phyloP scores from a whole-genome alignment of 208 protist species.

The Naegleria fowleri region DNA sequence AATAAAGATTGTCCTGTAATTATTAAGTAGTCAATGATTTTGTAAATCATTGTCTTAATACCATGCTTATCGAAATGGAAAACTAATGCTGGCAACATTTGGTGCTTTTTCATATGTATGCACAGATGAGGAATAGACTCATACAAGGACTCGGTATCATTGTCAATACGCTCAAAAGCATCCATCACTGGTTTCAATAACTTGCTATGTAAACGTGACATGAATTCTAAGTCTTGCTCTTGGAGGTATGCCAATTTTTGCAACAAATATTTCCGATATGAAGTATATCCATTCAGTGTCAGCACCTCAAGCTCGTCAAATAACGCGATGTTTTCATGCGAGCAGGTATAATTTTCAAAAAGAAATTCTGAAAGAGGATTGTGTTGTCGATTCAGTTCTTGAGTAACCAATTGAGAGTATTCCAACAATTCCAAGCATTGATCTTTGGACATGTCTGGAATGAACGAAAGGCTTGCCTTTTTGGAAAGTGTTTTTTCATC shows the following conservation, averaged over 20 bases:
- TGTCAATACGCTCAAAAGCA: too few species aligned
- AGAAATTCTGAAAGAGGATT: neutral
- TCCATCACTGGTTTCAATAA: too few species aligned
- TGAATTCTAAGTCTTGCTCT: too few species aligned
- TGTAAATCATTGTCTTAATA: neutral
- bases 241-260: too few species aligned
- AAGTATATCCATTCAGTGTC: too few species aligned
- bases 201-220: too few species aligned
- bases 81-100: neutral
- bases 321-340: neutral
- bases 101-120: neutral
- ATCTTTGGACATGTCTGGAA: neutral
- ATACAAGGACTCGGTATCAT: neutral
- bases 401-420: neutral
- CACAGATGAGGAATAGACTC: neutral
- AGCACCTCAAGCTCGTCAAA: too few species aligned
- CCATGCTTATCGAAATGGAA: neutral
- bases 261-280: too few species aligned
- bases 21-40: neutral
- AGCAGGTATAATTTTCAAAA: neutral
- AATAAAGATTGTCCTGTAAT: neutral
- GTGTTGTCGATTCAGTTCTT: neutral
- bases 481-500: neutral
- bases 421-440: neutral
- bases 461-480: neutral